phyloP scores from a whole-genome alignment of 352 stramenopile genomes.

The Phytophthora rubi region DNA sequence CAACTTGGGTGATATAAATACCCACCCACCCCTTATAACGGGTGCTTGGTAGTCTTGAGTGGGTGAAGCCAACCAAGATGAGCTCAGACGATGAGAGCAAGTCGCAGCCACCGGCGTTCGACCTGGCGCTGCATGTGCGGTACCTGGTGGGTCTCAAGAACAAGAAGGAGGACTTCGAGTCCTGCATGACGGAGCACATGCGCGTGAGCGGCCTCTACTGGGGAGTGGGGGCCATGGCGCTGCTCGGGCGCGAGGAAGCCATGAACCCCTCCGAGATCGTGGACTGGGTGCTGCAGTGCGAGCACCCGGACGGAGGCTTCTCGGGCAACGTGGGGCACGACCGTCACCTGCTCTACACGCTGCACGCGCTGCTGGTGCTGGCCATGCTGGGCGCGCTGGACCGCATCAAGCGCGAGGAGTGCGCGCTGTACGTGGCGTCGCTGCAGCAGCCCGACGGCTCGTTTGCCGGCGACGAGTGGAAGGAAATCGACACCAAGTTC shows the following conservation, averaged over 20 bases:
- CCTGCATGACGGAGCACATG: conserved; percentile 97
- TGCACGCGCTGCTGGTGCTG: conserved; percentile 97
- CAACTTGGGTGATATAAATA: no score
- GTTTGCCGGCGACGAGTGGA: conserved; percentile 97
- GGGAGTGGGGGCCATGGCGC: conserved; percentile 94
- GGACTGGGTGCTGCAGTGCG: conserved; percentile 96
- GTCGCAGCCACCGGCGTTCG: conserved; percentile 46
- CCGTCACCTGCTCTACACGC: conserved; percentile 97
- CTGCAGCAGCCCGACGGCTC: conserved; percentile 97
- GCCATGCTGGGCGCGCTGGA: conserved; percentile 92
- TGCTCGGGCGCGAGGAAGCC: conserved; percentile 91
- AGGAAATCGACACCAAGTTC: conserved; percentile 99
- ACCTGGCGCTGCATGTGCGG: conserved; percentile 73
- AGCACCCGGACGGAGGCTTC: conserved; percentile 93
- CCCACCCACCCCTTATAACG: no score
- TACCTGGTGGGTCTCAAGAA: conserved; percentile 84
- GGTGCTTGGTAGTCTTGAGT: no score
- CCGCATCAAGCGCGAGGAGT: conserved; percentile 80
- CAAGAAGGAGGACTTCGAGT: conserved; percentile 92
- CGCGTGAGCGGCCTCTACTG: conserved; percentile 99
- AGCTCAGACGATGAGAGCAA: conserved; percentile 32
- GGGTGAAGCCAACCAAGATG: conserved; percentile 12
- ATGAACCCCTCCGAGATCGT: conserved; percentile 89
- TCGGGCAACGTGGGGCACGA: conserved; percentile 97
- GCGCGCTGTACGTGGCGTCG: conserved; percentile 81